Evolutionary conservation across 495 filamentous ascomycete genomes (phyloP).

Genomic region (Annulohypoxylon maeteangense): DNA sequence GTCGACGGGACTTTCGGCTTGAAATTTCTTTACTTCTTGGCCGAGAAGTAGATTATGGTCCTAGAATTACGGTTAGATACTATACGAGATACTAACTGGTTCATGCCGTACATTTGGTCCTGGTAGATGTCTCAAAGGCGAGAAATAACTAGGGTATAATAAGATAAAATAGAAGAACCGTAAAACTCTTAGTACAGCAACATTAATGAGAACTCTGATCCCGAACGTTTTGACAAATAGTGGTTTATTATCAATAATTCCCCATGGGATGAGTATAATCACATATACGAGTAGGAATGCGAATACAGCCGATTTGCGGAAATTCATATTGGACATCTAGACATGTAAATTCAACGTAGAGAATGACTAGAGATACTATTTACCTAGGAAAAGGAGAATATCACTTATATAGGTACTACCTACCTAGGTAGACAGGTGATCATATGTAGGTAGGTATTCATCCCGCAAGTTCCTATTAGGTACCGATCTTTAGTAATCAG

Average conservation of each 20-base stretch:
- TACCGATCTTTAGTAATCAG: background rate
- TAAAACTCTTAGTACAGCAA: constrained; percentile 30
- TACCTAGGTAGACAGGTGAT: no score
- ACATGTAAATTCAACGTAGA: background rate
- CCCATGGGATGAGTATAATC: constrained; percentile 19
- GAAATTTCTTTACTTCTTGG: constrained; percentile 39
- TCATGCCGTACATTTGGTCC: constrained; percentile 41
- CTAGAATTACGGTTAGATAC: constrained; percentile 12
- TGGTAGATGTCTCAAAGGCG: constrained; percentile 48
- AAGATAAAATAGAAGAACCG: constrained; percentile 22
- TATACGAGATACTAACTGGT: background rate
- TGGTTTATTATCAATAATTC: background rate
- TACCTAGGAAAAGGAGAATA: background rate
- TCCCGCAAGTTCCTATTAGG: background rate
- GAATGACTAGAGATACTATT: background rate
- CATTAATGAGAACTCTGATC: constrained; percentile 27
- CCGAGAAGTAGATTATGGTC: constrained; percentile 39
- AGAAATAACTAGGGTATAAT: constrained; percentile 44
- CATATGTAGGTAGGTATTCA: no score
- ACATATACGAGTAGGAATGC: background rate
- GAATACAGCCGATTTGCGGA: background rate
- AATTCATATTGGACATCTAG: constrained; percentile 21
- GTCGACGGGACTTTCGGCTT: constrained; percentile 29
- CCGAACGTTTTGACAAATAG: constrained; percentile 4
- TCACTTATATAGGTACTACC: background rate